Percentiles rank a stretch among this genome's conserved stretches.
Conservation (phyloP, 2,329 filamentous ascomycete species). For the Neurospora sp. region DNA sequence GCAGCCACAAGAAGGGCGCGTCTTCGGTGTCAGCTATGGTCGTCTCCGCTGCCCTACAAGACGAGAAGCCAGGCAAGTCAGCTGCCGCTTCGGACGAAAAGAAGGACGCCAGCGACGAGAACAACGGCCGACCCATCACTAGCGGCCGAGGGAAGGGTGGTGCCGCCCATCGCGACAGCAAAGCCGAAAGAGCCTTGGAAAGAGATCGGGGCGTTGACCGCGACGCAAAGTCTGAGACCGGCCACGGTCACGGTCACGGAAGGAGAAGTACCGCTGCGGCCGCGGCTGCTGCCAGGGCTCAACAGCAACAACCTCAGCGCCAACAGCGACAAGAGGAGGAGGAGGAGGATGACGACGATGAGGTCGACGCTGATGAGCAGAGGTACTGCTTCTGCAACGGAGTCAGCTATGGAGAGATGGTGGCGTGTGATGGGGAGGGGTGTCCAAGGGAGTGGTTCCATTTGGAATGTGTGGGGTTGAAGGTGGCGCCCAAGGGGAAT, state of each 20-base stretch:
- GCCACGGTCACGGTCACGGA: background rate
- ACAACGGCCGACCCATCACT: constrained; percentile 1
- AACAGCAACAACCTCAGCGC: constrained; percentile 7
- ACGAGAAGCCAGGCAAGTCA: background rate
- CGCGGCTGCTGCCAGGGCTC: background rate
- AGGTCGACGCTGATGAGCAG: constrained; percentile 59
- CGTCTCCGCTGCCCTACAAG: constrained; percentile 21
- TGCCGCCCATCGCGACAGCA: background rate
- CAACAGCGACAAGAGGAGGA: constrained; percentile 22
- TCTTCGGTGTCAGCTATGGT: constrained; percentile 28
- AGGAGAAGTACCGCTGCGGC: background rate
- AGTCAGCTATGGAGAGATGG: constrained; percentile 77
- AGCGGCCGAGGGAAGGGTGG: background rate
- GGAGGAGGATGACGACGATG: constrained; percentile 41
- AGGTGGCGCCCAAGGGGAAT: constrained; percentile 66
- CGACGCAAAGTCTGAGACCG: background rate
- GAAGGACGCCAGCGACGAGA: constrained; percentile 6
- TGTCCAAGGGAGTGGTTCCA: constrained; percentile 78
- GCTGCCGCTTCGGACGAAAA: background rate
- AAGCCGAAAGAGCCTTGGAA: background rate
- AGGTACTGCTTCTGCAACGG: constrained; percentile 73
- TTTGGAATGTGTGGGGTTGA: constrained; percentile 69
- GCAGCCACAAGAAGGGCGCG: constrained; percentile 50
- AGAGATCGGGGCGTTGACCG: background rate
- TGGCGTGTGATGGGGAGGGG: constrained; percentile 64